These are phyloP conservation scores for Pugionium cornutum DNA, from an alignment of 345 rosid species.

Conservation along the genomic window DNA sequence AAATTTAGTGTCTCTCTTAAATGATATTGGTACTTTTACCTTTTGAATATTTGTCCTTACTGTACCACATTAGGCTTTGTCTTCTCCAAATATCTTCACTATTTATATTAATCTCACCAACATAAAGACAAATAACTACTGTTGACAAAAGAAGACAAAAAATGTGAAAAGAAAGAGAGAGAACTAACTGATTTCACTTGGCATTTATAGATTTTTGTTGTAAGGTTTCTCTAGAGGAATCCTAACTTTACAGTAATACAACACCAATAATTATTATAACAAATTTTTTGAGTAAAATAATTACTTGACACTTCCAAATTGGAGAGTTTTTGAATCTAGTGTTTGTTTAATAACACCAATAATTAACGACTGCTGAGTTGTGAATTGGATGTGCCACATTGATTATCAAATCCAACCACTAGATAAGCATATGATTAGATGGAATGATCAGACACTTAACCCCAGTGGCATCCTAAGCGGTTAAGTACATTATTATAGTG, in stretches of 20 bases:
- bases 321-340: not conserved
- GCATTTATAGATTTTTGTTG: conserved; percentile 31
- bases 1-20: conserved; percentile 17
- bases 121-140: conserved; percentile 25
- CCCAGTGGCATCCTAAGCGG: conserved; percentile 23
- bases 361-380: conserved; percentile 32
- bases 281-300: not conserved
- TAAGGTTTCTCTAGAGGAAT: conserved; percentile 18
- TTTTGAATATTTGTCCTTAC: conserved; percentile 35
- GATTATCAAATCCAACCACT: conserved; percentile 40
- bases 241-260: conserved; percentile 8
- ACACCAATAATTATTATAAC: not conserved
- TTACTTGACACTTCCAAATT: conserved; percentile 23
- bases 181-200: conserved; percentile 6
- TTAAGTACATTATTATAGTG: conserved; percentile 10
- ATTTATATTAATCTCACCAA: conserved; percentile 28
- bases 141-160: conserved; percentile 32
- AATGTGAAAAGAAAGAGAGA: conserved; percentile 29
- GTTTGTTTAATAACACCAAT: conserved; percentile 22
- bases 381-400: conserved; percentile 28
- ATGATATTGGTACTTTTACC: conserved; percentile 36
- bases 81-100: conserved; percentile 29
- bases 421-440: conserved; percentile 35
- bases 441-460: conserved; percentile 36
- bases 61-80: conserved; percentile 32